Evolutionary conservation across 1,139 yeast genomes (phyloP), one percentile per base, ranked within the genome.

Genomic region (Yamadazyma triangularis): DNA sequence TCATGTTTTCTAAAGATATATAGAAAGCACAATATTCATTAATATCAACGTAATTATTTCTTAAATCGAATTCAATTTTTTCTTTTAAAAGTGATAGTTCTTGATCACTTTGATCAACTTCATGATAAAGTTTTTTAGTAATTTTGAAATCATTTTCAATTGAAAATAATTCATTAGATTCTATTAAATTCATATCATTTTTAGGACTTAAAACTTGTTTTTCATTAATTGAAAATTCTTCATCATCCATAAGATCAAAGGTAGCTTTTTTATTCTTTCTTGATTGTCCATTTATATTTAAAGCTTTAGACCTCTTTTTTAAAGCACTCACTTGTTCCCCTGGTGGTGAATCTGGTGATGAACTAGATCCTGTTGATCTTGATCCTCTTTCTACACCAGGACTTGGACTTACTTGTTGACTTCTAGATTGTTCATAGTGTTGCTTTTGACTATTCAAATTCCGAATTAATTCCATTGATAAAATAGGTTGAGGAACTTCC

Each of bases 1-100:
- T 45, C 12, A 66, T 53, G 37, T 62, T 61, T 37, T 67, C 73
- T 44, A 66, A 57, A 20, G 67, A 58, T 24, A 63, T 50, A 38
- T 65, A 67, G 39, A 67, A 65, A 1, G 70, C 63, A 54, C 73
- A 67, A 34, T 66, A 67, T 39, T 67, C 73, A 39, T 64, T 65
- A 27, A 65, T 56, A 45, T 66, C 71, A 25, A 66, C 71, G 44
- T 58, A 66, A 36, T 67, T 67, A 44, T 67, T 65, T 26, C 64
- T 50, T 37, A 66, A 59, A 37, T 66, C 72, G 34, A 64, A 67
- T 32, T 53, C 51, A 15, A 67, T 63, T 41, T 65, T 66, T 27
- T 63, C 65, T 35, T 56, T 60, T 41, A 66, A 48, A 33, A 62
- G 60, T 19, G 44, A 36, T 31, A 66, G 45, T 30, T 66, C 70